Conservation (phyloP, 2,329 filamentous ascomycete species). For the Ophiostoma piceae region DNA sequence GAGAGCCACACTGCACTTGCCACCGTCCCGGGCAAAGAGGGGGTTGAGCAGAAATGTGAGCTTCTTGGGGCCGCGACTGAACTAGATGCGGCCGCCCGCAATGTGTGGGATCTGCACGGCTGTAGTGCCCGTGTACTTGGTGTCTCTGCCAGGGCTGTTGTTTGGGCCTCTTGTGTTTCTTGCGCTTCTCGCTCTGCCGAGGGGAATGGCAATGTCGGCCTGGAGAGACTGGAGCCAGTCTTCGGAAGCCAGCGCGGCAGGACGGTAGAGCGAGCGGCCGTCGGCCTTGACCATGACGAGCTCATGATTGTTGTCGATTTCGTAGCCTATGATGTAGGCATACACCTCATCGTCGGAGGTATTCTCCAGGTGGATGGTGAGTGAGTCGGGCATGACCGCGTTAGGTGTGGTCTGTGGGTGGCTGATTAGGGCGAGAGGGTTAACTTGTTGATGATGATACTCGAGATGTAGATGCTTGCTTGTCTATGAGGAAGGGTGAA, state of each 20-base stretch:
- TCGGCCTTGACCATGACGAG: constrained; percentile 41
- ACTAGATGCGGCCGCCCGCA: constrained; percentile 60
- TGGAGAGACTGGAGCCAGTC: constrained; percentile 43
- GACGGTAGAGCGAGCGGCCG: constrained; percentile 51
- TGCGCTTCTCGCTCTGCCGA: constrained; percentile 38
- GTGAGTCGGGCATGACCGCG: constrained; percentile 37
- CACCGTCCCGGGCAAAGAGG: constrained; percentile 32
- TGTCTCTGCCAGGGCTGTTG: background rate
- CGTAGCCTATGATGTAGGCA: constrained; percentile 61
- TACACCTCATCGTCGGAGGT: constrained; percentile 49
- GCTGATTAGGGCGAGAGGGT: background rate
- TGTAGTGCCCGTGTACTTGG: constrained; percentile 47
- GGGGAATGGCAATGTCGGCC: constrained; percentile 55
- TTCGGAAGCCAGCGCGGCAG: constrained; percentile 45
- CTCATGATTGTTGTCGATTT: constrained; percentile 42
- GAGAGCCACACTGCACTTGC: constrained; percentile 32
- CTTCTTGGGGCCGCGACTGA: constrained; percentile 48
- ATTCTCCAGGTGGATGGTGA: constrained; percentile 54
- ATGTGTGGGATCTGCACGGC: constrained; percentile 57
- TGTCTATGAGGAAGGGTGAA: background rate
- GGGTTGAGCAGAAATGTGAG: constrained; percentile 61
- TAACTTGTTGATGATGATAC: background rate
- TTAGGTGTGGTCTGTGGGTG: background rate
- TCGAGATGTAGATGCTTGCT: background rate
- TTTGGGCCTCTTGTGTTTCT: background rate